Evolutionary conservation across 2,329 filamentous ascomycete species (phyloP).

Genomic region (Tolypocladium tundrense): DNA sequence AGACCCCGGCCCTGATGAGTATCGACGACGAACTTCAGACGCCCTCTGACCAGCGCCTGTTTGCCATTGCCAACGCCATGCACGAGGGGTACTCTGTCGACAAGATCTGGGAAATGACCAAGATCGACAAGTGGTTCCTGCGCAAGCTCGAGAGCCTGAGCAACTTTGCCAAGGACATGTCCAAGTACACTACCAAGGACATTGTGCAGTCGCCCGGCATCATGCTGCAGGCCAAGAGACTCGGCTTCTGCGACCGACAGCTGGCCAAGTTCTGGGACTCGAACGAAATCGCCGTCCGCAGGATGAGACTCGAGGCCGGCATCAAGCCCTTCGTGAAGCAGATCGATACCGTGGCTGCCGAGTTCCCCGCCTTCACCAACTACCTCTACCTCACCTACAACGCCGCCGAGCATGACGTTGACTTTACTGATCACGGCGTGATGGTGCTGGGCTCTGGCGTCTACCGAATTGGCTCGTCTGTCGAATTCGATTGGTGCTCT

Average conservation of each 20-base stretch:
- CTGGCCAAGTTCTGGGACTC: conserved; percentile 90
- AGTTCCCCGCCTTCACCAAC: conserved; percentile 91
- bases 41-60: conserved; percentile 91
- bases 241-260: conserved; percentile 91
- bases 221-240: conserved; percentile 76
- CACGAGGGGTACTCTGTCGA: conserved; percentile 85
- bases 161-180: conserved; percentile 77
- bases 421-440: conserved; percentile 79
- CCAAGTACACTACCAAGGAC: conserved; percentile 52
- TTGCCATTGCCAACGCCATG: conserved; percentile 98
- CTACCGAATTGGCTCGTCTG: conserved; percentile 93
- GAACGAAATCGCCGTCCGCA: conserved; percentile 83
- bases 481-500: conserved; percentile 99
- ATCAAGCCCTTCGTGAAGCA: conserved; percentile 91
- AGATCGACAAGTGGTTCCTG: conserved; percentile 98
- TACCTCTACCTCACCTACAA: conserved; percentile 97
- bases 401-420: conserved; percentile 72
- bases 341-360: conserved; percentile 95
- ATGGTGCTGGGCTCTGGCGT: conserved; percentile 96
- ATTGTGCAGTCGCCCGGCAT: conserved; percentile 53
- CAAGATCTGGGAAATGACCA: conserved; percentile 96
- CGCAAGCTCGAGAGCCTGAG: conserved; percentile 83
- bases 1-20: conserved; percentile 85
- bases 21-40: conserved; percentile 95
- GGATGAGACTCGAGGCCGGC: conserved; percentile 72